phyloP scores from a whole-genome alignment of 2,329 filamentous ascomycete genomes.

The Hymenoscyphus albidus region DNA sequence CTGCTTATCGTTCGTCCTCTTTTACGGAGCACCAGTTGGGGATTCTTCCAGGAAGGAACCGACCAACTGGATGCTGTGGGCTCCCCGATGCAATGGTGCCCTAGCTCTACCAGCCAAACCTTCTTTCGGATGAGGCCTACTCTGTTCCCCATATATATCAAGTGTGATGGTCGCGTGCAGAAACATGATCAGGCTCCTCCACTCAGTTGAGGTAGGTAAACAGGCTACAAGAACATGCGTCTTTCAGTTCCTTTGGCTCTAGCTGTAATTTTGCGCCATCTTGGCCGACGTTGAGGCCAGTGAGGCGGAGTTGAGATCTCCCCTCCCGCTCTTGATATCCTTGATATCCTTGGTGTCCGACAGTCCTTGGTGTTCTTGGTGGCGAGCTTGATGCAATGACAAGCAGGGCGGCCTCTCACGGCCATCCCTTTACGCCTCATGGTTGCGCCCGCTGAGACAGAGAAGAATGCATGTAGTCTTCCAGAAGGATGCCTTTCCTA shows the following conservation, averaged over 20 bases:
- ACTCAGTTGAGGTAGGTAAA: background rate
- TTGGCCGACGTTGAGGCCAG: background rate
- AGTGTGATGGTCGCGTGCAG: background rate
- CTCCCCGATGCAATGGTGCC: background rate
- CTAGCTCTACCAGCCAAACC: background rate
- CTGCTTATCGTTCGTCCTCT: background rate
- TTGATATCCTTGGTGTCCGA: too few species aligned
- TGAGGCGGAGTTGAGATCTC: background rate
- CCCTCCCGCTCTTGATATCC: background rate
- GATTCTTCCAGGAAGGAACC: background rate
- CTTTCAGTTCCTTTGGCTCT: background rate
- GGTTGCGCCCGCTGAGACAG: background rate
- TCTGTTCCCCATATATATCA: background rate
- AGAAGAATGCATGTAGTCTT: conserved; percentile 8
- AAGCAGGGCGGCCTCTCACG: conserved; percentile 4
- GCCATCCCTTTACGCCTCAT: conserved; percentile 1
- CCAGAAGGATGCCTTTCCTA: conserved; percentile 10
- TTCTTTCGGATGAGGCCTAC: background rate
- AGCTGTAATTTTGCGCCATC: background rate
- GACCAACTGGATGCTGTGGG: background rate
- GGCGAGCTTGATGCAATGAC: background rate
- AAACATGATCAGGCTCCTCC: background rate
- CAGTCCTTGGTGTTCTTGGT: background rate
- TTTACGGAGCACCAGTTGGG: background rate
- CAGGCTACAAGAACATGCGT: background rate